Percentiles rank a stretch among this genome's conserved stretches.
Conservation (phyloP, 805 yeast species). For the Saitoella complicata region DNA sequence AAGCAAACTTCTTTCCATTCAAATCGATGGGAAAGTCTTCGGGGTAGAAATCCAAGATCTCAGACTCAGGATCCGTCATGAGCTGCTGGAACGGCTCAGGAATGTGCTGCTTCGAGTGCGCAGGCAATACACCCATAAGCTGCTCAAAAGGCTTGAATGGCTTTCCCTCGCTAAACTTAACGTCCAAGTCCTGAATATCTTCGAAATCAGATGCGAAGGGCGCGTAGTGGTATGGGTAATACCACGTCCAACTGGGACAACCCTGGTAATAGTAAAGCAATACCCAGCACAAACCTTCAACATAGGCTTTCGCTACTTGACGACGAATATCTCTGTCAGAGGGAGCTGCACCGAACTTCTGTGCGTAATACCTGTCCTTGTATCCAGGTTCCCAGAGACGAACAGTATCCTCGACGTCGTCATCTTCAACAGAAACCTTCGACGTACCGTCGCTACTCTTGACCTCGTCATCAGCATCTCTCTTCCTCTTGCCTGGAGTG, state of each 20-base stretch:
- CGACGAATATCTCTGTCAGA: conserved; percentile 41
- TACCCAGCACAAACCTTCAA: conserved; percentile 97
- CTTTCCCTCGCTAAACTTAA: conserved; percentile 46
- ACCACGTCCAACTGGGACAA: conserved; percentile 98
- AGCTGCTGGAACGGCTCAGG: conserved; percentile 69
- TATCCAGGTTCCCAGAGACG: conserved; percentile 80
- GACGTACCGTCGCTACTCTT: conserved; percentile 7
- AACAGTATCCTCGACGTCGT: conserved; percentile 28
- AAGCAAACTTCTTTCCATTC: conserved; percentile 87
- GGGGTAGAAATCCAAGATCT: conserved; percentile 82
- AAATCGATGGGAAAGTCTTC: conserved; percentile 76
- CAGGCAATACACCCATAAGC: conserved; percentile 87
- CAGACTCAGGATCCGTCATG: conserved; percentile 67
- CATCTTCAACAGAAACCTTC: conserved; percentile 14
- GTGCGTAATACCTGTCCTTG: conserved; percentile 58
- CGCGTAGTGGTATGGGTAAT: conserved; percentile 91
- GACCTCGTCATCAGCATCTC: conserved; percentile 10
- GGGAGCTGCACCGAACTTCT: conserved; percentile 44
- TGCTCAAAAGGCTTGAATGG: conserved; percentile 90
- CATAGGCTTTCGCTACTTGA: conserved; percentile 51
- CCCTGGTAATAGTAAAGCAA: conserved; percentile 88
- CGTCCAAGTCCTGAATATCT: conserved; percentile 28
- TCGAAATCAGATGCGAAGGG: conserved; percentile 87
- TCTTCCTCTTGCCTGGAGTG: conserved; percentile 12
- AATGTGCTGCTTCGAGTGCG: conserved; percentile 73